phyloP scores from a whole-genome alignment of 208 protist species.

The Acanthamoeba divionensis region DNA sequence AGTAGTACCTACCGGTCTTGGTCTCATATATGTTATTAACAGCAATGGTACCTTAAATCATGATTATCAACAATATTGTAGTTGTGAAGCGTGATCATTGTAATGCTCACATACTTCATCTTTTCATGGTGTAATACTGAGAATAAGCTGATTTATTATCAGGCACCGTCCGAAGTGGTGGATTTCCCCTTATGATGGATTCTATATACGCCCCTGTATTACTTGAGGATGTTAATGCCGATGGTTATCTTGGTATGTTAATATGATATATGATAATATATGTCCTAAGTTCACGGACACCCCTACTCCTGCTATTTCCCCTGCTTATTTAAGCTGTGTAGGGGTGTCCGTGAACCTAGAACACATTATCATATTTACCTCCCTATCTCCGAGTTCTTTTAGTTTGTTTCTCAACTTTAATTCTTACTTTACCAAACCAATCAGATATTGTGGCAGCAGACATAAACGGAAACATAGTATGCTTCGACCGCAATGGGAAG shows the following conservation, averaged over 20 bases:
- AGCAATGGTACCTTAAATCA: conserved; percentile 70
- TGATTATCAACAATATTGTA: neutral
- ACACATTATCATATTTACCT: too few species aligned
- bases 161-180: neutral
- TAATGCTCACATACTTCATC: neutral
- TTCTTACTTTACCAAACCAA: too few species aligned
- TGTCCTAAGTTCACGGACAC: too few species aligned
- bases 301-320: too few species aligned
- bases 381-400: neutral
- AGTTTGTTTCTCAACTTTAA: too few species aligned
- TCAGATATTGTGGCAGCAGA: conserved; percentile 88
- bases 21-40: conserved; percentile 82
- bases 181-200: conserved; percentile 70
- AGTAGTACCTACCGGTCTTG: conserved; percentile 78
- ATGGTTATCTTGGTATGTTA: conserved; percentile 77
- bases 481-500: conserved; percentile 80
- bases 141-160: neutral
- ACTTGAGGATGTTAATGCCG: conserved; percentile 85
- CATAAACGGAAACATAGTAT: conserved; percentile 83
- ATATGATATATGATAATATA: neutral
- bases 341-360: too few species aligned
- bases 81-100: neutral
- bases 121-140: too few species aligned
- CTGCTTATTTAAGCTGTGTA: too few species aligned
- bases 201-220: conserved; percentile 80